Evolutionary conservation across 2,329 filamentous ascomycete species (phyloP).

Genomic region (Colletotrichum neosansevieriae): DNA sequence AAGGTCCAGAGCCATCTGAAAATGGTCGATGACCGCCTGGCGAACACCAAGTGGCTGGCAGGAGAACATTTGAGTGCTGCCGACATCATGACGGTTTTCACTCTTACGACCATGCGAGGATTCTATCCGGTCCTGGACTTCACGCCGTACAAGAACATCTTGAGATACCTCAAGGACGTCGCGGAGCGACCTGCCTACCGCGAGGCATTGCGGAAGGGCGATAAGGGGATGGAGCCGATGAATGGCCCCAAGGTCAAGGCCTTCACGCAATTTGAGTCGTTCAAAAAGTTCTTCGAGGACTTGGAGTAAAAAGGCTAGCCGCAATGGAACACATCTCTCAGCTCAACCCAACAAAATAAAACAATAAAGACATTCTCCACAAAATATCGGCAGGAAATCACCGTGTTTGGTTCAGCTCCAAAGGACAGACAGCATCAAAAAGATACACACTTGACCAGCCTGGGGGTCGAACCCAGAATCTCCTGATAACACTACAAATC

Average conservation of each 20-base stretch:
- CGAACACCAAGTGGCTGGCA: constrained; percentile 64
- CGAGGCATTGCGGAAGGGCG: constrained; percentile 61
- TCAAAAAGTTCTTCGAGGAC: constrained; percentile 1
- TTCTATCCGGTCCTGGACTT: constrained; percentile 59
- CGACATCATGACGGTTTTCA: constrained; percentile 73
- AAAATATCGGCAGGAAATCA: not conserved
- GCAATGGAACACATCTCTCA: not conserved
- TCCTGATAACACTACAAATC: constrained; percentile 41
- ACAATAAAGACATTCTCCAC: not conserved
- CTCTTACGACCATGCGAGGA: constrained; percentile 70
- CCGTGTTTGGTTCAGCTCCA: not conserved
- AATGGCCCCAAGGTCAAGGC: constrained; percentile 25
- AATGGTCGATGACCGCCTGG: constrained; percentile 63
- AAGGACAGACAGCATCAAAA: not conserved
- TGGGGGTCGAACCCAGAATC: constrained; percentile 40
- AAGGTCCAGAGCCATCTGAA: constrained; percentile 38
- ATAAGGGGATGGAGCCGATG: constrained; percentile 56
- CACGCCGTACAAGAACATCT: constrained; percentile 54
- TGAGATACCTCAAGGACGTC: constrained; percentile 60
- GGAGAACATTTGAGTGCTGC: constrained; percentile 73
- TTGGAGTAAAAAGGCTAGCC: constrained; percentile 2
- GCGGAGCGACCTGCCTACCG: constrained; percentile 59
- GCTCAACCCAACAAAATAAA: not conserved
- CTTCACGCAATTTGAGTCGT: constrained; percentile 27
- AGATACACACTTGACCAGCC: constrained; percentile 24